Evolutionary conservation across 192 early-diverging fungal genomes (phyloP).

Genomic region (Chytriomyces confervae): DNA sequence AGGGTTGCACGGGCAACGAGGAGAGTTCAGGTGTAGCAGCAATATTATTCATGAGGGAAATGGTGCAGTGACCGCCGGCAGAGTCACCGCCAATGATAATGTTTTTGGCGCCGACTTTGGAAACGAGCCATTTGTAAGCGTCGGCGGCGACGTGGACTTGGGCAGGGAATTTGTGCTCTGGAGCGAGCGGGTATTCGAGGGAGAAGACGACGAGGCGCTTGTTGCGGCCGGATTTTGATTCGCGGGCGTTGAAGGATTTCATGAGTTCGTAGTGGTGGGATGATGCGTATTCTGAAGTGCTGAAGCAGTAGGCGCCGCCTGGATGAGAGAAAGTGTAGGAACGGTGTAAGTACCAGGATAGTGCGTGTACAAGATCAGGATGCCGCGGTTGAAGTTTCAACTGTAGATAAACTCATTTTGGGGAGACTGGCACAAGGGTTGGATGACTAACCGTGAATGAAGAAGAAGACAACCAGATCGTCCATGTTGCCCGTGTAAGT

Average conservation of each 20-base stretch:
- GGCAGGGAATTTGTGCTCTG: constrained; percentile 27
- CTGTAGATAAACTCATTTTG: too few relatives aligned
- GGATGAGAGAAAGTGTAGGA: background rate
- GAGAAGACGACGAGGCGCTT: background rate
- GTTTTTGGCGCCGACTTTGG: constrained; percentile 23
- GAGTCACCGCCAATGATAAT: constrained; percentile 43
- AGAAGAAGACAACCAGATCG: background rate
- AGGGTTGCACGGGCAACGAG: constrained; percentile 10
- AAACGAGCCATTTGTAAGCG: constrained; percentile 29
- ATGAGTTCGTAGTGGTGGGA: background rate
- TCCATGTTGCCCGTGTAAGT: background rate
- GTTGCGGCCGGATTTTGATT: background rate
- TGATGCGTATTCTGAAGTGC: background rate
- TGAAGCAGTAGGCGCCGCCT: background rate
- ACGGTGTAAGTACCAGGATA: too few relatives aligned
- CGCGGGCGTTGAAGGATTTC: background rate
- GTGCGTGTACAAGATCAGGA: too few relatives aligned
- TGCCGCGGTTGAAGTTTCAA: too few relatives aligned
- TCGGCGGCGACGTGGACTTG: constrained; percentile 22
- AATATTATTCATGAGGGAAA: constrained; percentile 32
- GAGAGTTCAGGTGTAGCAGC: background rate
- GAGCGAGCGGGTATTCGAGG: too few relatives aligned
- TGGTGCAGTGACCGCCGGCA: constrained; percentile 38
- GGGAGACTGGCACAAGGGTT: too few relatives aligned
- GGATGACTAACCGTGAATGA: background rate